Evolutionary conservation across 1,284 basidiomycete genomes (phyloP).

Genomic region (Ganoderma multipileum): DNA sequence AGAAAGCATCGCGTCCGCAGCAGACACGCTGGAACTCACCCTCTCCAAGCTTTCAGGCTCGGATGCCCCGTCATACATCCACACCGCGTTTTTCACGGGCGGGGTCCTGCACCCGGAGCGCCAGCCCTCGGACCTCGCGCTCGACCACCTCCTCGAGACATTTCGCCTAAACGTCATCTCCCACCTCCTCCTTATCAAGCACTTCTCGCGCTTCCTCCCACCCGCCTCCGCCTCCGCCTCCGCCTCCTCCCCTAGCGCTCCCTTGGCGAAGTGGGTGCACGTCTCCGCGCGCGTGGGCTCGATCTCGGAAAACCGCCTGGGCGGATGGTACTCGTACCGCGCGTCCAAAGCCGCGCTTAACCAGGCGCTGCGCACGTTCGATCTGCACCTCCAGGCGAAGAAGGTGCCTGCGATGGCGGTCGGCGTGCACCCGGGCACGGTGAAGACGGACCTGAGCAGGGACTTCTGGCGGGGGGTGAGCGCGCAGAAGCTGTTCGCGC

Average conservation of each 20-base stretch:
- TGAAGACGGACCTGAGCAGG: constrained; percentile 66
- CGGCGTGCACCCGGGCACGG: constrained; percentile 67
- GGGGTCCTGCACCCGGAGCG: constrained; percentile 66
- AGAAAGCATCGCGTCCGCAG: constrained; percentile 55
- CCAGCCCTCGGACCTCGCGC: constrained; percentile 58
- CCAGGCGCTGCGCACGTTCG: constrained; percentile 73
- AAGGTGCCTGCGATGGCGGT: constrained; percentile 61
- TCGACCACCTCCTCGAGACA: constrained; percentile 50
- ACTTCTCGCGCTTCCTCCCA: constrained; percentile 62
- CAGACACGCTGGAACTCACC: constrained; percentile 46
- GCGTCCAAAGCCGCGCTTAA: constrained; percentile 80
- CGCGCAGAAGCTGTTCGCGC: constrained; percentile 60
- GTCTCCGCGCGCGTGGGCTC: constrained; percentile 69
- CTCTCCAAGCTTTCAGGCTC: constrained; percentile 37
- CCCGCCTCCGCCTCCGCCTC: constrained; percentile 35
- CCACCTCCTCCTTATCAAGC: constrained; percentile 68
- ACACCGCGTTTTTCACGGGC: constrained; percentile 63
- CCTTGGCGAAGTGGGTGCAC: constrained; percentile 65
- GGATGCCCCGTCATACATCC: constrained; percentile 46
- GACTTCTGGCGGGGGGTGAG: constrained; percentile 48
- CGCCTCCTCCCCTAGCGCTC: constrained; percentile 37
- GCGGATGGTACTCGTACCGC: constrained; percentile 80
- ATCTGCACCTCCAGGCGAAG: constrained; percentile 65
- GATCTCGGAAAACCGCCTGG: constrained; percentile 65
- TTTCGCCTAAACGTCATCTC: constrained; percentile 66